Conservation (phyloP, 495 filamentous ascomycete species). For the Tuber microsphaerosporum region DNA sequence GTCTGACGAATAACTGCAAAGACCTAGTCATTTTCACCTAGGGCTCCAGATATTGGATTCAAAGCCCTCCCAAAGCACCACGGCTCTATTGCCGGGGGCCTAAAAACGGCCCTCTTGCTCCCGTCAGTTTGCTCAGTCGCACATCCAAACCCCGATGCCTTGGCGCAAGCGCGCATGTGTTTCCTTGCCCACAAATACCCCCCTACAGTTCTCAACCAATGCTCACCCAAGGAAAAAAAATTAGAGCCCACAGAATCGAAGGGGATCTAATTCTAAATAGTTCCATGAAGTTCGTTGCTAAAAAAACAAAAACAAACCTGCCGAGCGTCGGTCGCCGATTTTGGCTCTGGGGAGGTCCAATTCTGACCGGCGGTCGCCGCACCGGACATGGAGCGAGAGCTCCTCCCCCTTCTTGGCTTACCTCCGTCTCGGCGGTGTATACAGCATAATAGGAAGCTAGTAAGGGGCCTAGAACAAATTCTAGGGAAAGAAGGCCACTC, state of each 20-base stretch:
- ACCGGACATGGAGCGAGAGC: not conserved
- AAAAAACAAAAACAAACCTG: too few species aligned
- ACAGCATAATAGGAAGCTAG: not conserved
- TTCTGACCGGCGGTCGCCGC: not conserved
- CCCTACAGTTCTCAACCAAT: not conserved
- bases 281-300: not conserved
- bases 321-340: not conserved
- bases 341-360: not conserved
- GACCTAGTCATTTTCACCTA: not conserved
- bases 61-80: not conserved
- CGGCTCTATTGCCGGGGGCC: not conserved
- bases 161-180: not conserved
- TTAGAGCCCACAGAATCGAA: not conserved
- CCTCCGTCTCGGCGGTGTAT: not conserved
- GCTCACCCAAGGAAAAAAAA: not conserved
- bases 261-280: not conserved
- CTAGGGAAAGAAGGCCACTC: not conserved
- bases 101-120: not conserved
- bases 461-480: not conserved
- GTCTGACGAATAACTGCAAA: not conserved
- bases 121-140: not conserved
- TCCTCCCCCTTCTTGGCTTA: not conserved
- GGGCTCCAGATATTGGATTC: not conserved
- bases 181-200: not conserved
- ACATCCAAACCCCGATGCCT: not conserved